These are phyloP conservation scores for Penicilliopsis zonata DNA, from an alignment of 495 filamentous ascomycete genomes.

Conservation along the genomic window DNA sequence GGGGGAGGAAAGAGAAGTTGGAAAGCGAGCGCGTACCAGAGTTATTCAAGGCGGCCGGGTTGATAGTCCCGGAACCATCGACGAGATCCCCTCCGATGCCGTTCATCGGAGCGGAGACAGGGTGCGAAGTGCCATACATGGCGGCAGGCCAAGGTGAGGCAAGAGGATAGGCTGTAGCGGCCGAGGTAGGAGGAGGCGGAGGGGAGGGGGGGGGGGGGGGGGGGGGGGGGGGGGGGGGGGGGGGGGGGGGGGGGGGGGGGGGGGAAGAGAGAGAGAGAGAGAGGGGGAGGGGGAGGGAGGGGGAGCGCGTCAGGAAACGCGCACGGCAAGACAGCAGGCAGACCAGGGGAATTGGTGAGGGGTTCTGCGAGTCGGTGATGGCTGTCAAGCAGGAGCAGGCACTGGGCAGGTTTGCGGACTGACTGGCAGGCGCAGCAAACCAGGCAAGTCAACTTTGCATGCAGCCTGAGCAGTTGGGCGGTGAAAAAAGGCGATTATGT, in stretches of 20 bases:
- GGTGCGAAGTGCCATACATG: constrained; percentile 48
- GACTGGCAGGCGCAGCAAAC: too few species aligned
- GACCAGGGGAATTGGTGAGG: too few species aligned
- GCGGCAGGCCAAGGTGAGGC: constrained; percentile 23
- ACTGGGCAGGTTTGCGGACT: too few species aligned
- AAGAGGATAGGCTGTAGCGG: constrained; percentile 17
- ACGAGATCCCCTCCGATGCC: constrained; percentile 49
- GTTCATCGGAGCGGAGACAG: constrained; percentile 41
- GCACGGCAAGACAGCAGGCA: too few species aligned
- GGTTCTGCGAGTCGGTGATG: too few species aligned
- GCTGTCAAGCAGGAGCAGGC: too few species aligned
- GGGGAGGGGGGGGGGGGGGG: neutral
- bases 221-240: neutral
- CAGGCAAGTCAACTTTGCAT: too few species aligned
- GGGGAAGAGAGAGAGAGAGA: neutral
- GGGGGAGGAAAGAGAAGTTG: too few species aligned
- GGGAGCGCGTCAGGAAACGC: too few species aligned
- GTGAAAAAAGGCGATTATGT: too few species aligned
- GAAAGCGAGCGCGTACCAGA: too few species aligned
- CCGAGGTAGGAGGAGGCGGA: constrained; percentile 4
- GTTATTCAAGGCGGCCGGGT: constrained; percentile 61
- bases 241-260: neutral
- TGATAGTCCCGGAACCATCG: constrained; percentile 69
- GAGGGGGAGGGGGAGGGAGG: neutral
- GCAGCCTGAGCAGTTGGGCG: too few species aligned